A percentile compares a stretch with the other conserved stretches of the same genome.
Evolutionary conservation across 2,329 filamentous ascomycete genomes (phyloP).

Genomic region (Tolypocladium pustulatum): DNA sequence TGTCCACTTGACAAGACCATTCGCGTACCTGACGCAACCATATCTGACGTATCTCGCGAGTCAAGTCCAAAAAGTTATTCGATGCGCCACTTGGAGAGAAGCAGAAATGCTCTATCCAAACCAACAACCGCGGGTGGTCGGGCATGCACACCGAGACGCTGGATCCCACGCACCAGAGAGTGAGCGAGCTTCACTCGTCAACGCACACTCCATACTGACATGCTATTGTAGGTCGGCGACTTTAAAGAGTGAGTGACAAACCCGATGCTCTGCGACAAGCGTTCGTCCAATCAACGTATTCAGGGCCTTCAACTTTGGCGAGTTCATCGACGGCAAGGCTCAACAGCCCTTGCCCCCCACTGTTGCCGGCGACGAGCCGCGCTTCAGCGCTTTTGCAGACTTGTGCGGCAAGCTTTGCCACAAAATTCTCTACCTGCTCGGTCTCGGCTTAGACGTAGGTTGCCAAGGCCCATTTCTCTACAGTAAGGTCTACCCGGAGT

Average conservation of each 20-base stretch:
- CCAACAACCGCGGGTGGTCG: slow-evolving; percentile 81
- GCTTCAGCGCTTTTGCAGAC: slow-evolving; percentile 56
- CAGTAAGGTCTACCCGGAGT: not conserved
- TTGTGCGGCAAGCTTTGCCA: slow-evolving; percentile 65
- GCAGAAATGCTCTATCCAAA: slow-evolving; percentile 60
- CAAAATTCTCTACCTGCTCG: slow-evolving; percentile 66
- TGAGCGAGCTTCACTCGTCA: slow-evolving; percentile 27
- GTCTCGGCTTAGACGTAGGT: slow-evolving; percentile 59
- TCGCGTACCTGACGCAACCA: not conserved
- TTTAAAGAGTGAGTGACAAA: slow-evolving; percentile 63
- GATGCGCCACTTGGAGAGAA: slow-evolving; percentile 60
- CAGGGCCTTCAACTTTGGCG: slow-evolving; percentile 86
- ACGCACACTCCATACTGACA: not conserved
- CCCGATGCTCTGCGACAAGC: not conserved
- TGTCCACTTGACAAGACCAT: not conserved
- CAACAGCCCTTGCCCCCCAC: slow-evolving; percentile 66
- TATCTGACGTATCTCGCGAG: not conserved
- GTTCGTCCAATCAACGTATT: not conserved
- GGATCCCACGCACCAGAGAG: slow-evolving; percentile 73
- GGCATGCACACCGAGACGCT: slow-evolving; percentile 81
- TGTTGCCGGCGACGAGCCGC: slow-evolving; percentile 46
- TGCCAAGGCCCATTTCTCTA: not conserved
- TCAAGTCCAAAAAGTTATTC: slow-evolving; percentile 61
- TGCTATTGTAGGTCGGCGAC: slow-evolving; percentile 54
- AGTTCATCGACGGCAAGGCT: slow-evolving; percentile 57